Evolutionary conservation across 495 filamentous ascomycete species (phyloP), one percentile per base, ranked within the genome.

Genomic region (Trichoderma gamsii): DNA sequence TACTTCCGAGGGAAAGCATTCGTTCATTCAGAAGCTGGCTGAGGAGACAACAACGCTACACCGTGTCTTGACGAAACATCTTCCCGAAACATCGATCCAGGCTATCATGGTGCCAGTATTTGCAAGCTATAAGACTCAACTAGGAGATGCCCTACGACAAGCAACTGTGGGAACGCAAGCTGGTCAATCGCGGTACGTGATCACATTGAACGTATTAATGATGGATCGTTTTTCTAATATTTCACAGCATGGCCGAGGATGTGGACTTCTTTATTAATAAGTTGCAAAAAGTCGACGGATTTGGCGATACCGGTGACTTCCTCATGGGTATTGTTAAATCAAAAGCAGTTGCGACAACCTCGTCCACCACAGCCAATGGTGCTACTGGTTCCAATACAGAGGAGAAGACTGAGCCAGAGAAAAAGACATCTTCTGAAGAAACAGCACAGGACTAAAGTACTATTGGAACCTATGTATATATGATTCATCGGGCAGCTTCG

Each of bases 21-120:
- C 88, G 23, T 97, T 96, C 76, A 96, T 99, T 89, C 95, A 97
- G 74, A 94, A 88, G 0, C 75, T 99, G 23, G 87, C 88, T 1
- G 96, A 92, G 73, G 95, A 98, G 72, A 98, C 95, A 0, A 84
- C 85, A 3, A 96, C 91, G 8, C 75, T 99, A 61, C 91, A 98
- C 73, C 88, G 92, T 15, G 94, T 97, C 15, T 80, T 99, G 63
- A 90, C 84, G 71, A 95, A 91, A 74, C 89, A 96, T 77, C 79
- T 99, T 9, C 88, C 90, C 1, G 91, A 93, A 65, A 84, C 87
- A 71, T 89, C 88, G 0, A 87, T 98, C 0, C 76, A 80, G 52
- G 86, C 92, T 80, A 97, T 99, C 74, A 97, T 98, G 92, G 80
- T 83, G 8, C 90, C 92, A 9, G 92, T 99, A 0, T 97, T 97